Evolutionary conservation across 495 filamentous ascomycete species (phyloP), one percentile per base, ranked within the genome.

Genomic region (Aspergillus taichungensis): DNA sequence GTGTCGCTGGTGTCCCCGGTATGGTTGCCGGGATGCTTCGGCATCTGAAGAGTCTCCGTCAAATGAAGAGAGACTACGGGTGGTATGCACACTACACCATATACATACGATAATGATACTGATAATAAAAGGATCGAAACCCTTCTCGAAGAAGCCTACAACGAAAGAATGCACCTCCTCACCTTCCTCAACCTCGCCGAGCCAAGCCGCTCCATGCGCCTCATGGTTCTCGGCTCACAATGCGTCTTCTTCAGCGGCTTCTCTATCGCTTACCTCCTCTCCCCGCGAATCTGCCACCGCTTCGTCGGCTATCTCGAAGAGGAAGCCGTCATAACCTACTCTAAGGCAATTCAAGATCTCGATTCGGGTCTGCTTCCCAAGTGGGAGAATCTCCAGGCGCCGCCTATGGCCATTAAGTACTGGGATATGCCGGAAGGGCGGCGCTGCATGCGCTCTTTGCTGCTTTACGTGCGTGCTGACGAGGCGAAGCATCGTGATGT

Each of bases 301-400:
- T 98, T 98, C 60, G 91, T 97, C 39, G 92, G 92, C 2, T 96
- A 96, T 53, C 76, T 97, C 24, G 94, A 97, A 61, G 92, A 97
- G 63, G 92, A 98, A 56, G 94, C 94, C 1, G 90, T 96, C 4
- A 77, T 95, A 53, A 98, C 94, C 3, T 98, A 98, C 69, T 88
- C 88, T 0, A 79, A 88, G 7, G 83, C 82, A 45, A 87, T 98
- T 55, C 59, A 76, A 27, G 94, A 97, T 53, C 73, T 98, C 8
- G 94, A 98, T 34, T 71, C 74, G 3, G 91, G 90, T 24, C 77
- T 77, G 45, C 73, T 97, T 6, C 88, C 88, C 0, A 77, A 82
- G 53, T 98, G 94, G 91, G 69, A 79, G 14, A 73, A 79, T 6
- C 77, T 94, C 52, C 60, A 78, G 38, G 87, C 90, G 11, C 92